Evolutionary conservation across 495 filamentous ascomycete genomes (phyloP).

Genomic region (Saxophila tyrrhenica): DNA sequence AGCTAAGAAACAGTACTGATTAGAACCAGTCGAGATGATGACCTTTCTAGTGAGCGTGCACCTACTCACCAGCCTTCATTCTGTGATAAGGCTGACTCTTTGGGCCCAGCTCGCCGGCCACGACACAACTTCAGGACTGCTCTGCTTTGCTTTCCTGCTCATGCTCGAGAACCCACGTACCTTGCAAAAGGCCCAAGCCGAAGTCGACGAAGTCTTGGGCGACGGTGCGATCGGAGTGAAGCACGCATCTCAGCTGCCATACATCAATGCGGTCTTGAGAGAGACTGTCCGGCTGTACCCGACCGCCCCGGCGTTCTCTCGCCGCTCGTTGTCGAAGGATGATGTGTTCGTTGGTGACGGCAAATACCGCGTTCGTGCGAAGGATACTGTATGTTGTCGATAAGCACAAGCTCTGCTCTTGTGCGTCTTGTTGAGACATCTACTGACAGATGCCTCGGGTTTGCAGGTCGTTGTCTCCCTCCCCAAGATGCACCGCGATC

Average conservation of each 20-base stretch:
- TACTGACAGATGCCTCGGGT: too few relatives aligned
- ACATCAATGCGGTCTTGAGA: conserved; percentile 54
- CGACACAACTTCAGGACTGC: conserved; percentile 26
- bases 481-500: conserved; percentile 52
- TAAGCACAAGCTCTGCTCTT: too few relatives aligned
- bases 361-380: conserved; percentile 37
- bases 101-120: conserved; percentile 19
- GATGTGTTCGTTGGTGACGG: conserved; percentile 38
- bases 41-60: too few relatives aligned
- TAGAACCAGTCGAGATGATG: too few relatives aligned
- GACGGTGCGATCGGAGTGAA: conserved; percentile 50
- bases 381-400: background rate
- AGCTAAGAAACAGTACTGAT: too few relatives aligned
- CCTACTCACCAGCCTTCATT: too few relatives aligned
- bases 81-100: too few relatives aligned
- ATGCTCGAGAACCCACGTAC: conserved; percentile 50
- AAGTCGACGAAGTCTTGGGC: conserved; percentile 57
- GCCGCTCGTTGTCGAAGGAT: background rate
- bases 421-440: too few relatives aligned
- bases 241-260: conserved; percentile 54
- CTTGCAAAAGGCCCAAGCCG: conserved; percentile 49
- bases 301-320: conserved; percentile 48
- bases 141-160: conserved; percentile 41
- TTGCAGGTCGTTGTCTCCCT: too few relatives aligned
- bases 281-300: conserved; percentile 60